Evolutionary conservation across 495 filamentous ascomycete genomes (phyloP), one percentile per base, ranked within the genome.

Genomic region (Penicillium bovifimosum): DNA sequence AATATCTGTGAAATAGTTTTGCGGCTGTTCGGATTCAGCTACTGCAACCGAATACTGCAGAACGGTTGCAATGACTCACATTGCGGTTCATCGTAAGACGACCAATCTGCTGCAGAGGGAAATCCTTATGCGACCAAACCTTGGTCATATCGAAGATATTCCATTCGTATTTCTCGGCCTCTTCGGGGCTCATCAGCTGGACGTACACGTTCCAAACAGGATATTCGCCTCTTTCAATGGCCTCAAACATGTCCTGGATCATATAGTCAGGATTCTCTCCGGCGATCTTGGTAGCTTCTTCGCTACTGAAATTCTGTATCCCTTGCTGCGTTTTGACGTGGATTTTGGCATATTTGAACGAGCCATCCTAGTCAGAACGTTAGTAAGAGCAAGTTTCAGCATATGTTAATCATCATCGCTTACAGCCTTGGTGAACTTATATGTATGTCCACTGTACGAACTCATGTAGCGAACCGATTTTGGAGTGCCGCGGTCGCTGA

Each of bases 371-470:
- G n/a, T n/a, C n/a, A n/a, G n/a, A n/a, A n/a, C n/a, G n/a, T n/a
- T n/a, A n/a, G n/a, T n/a, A n/a, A n/a, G n/a, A n/a, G n/a, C n/a
- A n/a, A n/a, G n/a, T n/a, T n/a, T n/a, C n/a, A n/a, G n/a, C n/a
- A n/a, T n/a, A n/a, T n/a, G n/a, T n/a, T n/a, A n/a, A n/a, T n/a
- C n/a, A n/a, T n/a, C n/a, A n/a, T n/a, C n/a, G n/a, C n/a, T n/a
- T n/a, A n/a, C n/a, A n/a, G n/a, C n/a, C n/a, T n/a, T n/a, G n/a
- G n/a, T n/a, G 44, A 86, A 73, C 48, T 81, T 87, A 72, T 80
- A 89, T 0, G 86, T 86, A 61, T 88, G 81, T 2, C 76, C 76
- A 39, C 76, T 74, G 58, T 84, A 89, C 10, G 80, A 85, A 45
- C 86, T 83, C 62, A 87, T 77, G 50, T 81, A 76, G 17, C 84